Conservation (phyloP, 2,329 filamentous ascomycete species). For the Trichoderma endophyticum region DNA sequence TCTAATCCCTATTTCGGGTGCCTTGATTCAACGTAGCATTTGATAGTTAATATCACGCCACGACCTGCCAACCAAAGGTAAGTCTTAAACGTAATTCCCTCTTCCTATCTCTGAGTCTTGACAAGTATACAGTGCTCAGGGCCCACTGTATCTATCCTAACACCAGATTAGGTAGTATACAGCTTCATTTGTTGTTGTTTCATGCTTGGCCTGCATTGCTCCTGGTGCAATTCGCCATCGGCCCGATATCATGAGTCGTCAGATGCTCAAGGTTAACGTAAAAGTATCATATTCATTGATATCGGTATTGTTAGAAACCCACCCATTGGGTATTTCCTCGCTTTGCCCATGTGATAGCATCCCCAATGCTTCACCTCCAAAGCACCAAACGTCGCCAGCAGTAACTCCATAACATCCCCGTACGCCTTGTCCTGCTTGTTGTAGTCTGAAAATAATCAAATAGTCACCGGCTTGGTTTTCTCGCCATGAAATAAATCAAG, state of each 20-base stretch:
- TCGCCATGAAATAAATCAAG: not conserved
- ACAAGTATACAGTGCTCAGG: not conserved
- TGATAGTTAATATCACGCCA: not conserved
- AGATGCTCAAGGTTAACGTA: not conserved
- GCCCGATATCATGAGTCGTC: not conserved
- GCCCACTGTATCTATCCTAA: not conserved
- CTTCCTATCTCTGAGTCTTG: not conserved
- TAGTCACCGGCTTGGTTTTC: not conserved
- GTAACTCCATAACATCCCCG: not conserved
- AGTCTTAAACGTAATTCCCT: not conserved
- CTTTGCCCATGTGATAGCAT: not conserved
- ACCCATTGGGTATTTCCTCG: not conserved
- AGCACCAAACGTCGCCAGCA: not conserved
- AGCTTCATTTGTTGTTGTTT: not conserved
- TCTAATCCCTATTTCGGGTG: not conserved
- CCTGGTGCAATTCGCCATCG: not conserved
- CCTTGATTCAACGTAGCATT: not conserved
- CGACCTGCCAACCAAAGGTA: not conserved
- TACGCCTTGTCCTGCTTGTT: not conserved
- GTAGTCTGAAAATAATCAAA: not conserved
- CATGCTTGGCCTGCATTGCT: not conserved
- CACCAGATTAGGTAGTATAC: not conserved
- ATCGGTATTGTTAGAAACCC: not conserved
- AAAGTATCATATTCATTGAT: not conserved
- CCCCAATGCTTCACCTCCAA: not conserved